Evolutionary conservation across 805 yeast genomes (phyloP).

Genomic region (Wickerhamomyces chambardii): DNA sequence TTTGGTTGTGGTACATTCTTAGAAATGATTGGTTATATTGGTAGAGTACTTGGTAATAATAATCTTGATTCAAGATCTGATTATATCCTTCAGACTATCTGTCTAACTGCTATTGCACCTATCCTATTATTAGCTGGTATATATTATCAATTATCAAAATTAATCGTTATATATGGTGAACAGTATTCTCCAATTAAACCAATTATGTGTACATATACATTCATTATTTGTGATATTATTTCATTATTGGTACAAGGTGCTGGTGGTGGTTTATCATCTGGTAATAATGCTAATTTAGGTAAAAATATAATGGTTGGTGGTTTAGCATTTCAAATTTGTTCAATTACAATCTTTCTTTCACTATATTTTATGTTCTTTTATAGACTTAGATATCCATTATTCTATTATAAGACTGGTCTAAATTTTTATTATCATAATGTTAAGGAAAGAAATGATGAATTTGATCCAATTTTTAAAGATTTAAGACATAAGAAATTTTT

Average conservation of each 20-base stretch:
- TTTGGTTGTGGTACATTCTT: conserved; percentile 46
- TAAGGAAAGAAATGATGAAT: conserved; percentile 19
- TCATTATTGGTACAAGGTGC: conserved; percentile 60
- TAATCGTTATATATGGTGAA: conserved; percentile 53
- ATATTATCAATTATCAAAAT: conserved; percentile 61
- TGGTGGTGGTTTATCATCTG: conserved; percentile 54
- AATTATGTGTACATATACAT: conserved; percentile 51
- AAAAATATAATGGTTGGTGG: conserved; percentile 71
- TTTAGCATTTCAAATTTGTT: conserved; percentile 62
- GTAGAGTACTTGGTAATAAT: conserved; percentile 38
- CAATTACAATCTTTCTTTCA: conserved; percentile 52
- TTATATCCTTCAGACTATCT: conserved; percentile 56
- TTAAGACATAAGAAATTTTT: conserved; percentile 28
- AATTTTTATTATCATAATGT: conserved; percentile 7
- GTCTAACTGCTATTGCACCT: conserved; percentile 73
- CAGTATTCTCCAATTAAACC: conserved; percentile 45
- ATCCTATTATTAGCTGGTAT: conserved; percentile 81
- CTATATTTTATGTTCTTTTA: conserved; percentile 39
- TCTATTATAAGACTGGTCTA: too few relatives aligned
- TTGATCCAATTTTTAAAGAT: conserved; percentile 24
- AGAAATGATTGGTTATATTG: conserved; percentile 64
- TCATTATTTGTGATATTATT: conserved; percentile 56
- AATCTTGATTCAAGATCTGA: conserved; percentile 28
- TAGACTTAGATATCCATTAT: conserved; percentile 20
- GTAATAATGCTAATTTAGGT: conserved; percentile 32